Evolutionary conservation across 352 stramenopile species (phyloP), one percentile per base, ranked within the genome.

Genomic region (Poterioochromonas sp.): DNA sequence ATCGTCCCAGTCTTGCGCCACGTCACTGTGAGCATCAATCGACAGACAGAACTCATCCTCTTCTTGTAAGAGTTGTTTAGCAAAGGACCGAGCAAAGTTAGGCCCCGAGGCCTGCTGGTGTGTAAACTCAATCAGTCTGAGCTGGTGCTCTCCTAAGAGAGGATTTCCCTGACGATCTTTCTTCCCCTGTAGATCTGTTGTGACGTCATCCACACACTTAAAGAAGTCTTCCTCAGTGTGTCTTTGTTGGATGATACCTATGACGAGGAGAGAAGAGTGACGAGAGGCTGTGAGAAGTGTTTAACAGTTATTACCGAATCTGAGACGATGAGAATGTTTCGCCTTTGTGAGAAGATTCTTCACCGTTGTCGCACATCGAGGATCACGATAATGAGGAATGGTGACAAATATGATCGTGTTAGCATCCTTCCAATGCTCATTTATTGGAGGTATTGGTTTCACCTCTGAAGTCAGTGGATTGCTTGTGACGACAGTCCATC

Each of bases 41-140:
- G 90, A 86, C 85, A 95, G 88, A 79, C 89, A 95, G 83, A 92
- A 94, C 79, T 93, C 88, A 78, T 93, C 83, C 40, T 85, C 73
- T 15, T 82, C 53, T 0, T 68, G 81, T 79, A 90, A 87, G 54
- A 89, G 82, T 76, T 80, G 60, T 76, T 85, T 90, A 79, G 88
- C 88, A 29, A 78, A 51, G 34, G 5, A 35, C 18, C 73, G 44
- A 29, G 73, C 73, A 58, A 77, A 78, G 12, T 70, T 79, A 32
- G 62, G 78, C 0, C 78, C 78, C 32, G 76, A 34, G 22, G 78
- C 63, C 34, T 79, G 20, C 64, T 82, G 62, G 41, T 71, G 62
- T 29, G 62, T 71, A 12, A 44, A 71, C 34, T 71, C 62, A 26
- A 71, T 35, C 34, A 44, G 2, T 29, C 26, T 41, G 20, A 71